Percentiles rank a stretch among this genome's conserved stretches.
phyloP scores from a whole-genome alignment of 1,284 basidiomycete genomes.

The Trichosporon sp. region DNA sequence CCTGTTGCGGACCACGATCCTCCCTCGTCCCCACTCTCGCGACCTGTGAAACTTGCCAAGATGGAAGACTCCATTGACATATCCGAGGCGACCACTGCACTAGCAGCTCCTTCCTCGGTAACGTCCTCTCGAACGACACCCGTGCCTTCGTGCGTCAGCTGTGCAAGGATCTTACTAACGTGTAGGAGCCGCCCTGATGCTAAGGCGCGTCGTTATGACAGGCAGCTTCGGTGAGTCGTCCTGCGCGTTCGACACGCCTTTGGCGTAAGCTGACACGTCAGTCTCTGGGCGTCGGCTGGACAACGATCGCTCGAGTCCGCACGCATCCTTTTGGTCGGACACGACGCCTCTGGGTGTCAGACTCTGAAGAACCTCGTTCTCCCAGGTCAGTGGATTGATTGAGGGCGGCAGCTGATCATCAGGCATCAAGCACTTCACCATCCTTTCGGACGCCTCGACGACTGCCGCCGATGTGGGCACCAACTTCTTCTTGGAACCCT shows the following conservation, averaged over 20 bases:
- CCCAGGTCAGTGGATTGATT: slow-evolving; percentile 56
- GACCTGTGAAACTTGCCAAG: slow-evolving; percentile 34
- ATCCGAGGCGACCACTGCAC: slow-evolving; percentile 28
- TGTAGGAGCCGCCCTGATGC: slow-evolving; percentile 61
- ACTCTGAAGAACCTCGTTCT: slow-evolving; percentile 93
- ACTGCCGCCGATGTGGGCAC: slow-evolving; percentile 77
- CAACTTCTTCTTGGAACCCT: slow-evolving; percentile 87
- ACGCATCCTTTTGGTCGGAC: slow-evolving; percentile 73
- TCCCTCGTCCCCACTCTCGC: slow-evolving; percentile 4
- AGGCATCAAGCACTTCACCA: slow-evolving; percentile 82
- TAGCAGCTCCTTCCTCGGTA: slow-evolving; percentile 6
- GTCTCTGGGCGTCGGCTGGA: slow-evolving; percentile 91
- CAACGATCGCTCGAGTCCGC: slow-evolving; percentile 86
- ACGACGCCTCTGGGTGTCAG: slow-evolving; percentile 73
- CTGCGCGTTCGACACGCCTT: neutral
- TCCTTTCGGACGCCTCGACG: slow-evolving; percentile 66
- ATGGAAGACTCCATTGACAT: slow-evolving; percentile 46
- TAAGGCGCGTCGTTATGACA: slow-evolving; percentile 84
- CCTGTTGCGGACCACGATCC: slow-evolving; percentile 4
- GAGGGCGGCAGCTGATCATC: slow-evolving; percentile 4
- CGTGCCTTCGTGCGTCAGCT: slow-evolving; percentile 12
- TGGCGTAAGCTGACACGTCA: slow-evolving; percentile 36
- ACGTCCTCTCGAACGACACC: slow-evolving; percentile 18
- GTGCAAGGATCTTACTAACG: neutral
- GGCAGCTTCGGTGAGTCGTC: slow-evolving; percentile 71